Evolutionary conservation across 768 basidiomycete genomes (phyloP).

Genomic region (Pholiota molesta): DNA sequence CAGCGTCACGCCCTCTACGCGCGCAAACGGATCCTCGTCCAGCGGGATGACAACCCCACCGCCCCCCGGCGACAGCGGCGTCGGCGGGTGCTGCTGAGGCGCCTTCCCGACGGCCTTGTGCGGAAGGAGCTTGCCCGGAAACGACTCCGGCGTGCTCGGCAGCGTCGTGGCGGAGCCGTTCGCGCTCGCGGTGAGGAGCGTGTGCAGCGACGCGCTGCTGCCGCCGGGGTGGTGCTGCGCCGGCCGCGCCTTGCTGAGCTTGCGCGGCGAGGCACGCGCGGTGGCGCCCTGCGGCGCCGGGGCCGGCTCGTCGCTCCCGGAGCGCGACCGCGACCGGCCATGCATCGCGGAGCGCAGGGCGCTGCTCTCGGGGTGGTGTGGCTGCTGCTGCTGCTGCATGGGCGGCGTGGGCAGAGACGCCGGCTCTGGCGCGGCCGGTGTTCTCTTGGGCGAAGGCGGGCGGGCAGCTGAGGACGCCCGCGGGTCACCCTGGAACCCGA

Average conservation of each 20-base stretch:
- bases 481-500: not conserved
- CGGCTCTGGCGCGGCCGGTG: not conserved
- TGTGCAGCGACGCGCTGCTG: constrained; percentile 10
- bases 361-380: no score
- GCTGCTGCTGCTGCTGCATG: not conserved
- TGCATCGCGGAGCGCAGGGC: constrained; percentile 14
- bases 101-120: constrained; percentile 20
- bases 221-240: constrained; percentile 13
- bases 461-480: constrained; percentile 8
- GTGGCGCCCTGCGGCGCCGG: no score
- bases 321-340: constrained; percentile 9
- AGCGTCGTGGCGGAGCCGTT: constrained; percentile 22
- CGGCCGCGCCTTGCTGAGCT: constrained; percentile 31
- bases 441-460: constrained; percentile 12
- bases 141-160: constrained; percentile 17
- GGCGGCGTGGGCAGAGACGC: no score
- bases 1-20: constrained; percentile 54
- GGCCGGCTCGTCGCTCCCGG: constrained; percentile 3
- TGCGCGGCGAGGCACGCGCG: no score
- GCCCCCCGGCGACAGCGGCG: constrained; percentile 16
- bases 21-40: constrained; percentile 61
- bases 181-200: not conserved
- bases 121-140: constrained; percentile 9
- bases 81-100: constrained; percentile 4
- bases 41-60: constrained; percentile 31